Conservation (phyloP, 75 land plant genomes). For the Cunninghamia lanceolata region DNA sequence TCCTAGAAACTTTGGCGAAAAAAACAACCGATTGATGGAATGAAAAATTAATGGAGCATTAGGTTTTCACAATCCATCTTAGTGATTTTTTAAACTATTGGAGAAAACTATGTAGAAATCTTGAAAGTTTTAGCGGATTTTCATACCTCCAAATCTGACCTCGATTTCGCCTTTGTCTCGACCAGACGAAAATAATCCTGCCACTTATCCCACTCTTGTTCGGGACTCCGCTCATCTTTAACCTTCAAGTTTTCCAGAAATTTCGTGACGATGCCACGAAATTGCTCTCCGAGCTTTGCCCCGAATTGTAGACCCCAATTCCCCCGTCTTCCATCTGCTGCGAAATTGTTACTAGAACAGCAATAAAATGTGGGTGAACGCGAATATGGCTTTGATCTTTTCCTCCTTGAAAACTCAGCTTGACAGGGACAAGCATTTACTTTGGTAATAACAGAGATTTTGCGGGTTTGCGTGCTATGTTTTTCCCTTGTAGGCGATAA, state of each 20-base stretch:
- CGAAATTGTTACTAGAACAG: background rate
- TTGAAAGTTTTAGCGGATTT: background rate
- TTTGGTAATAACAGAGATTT: background rate
- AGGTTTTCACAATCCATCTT: background rate
- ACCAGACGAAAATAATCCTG: constrained; percentile 5
- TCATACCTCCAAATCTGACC: constrained; percentile 4
- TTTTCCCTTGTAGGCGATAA: background rate
- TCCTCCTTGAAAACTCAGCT: background rate
- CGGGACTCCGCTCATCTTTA: background rate
- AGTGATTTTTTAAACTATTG: too few relatives aligned
- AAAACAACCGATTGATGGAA: background rate
- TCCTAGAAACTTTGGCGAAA: background rate
- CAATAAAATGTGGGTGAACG: background rate
- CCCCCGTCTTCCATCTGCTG: background rate
- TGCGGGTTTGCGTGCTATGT: background rate
- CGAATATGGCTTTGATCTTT: background rate
- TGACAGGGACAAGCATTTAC: background rate
- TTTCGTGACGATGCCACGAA: background rate
- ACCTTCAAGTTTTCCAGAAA: background rate
- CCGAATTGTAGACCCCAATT: background rate
- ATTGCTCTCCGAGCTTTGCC: background rate
- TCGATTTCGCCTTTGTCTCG: background rate
- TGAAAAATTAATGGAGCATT: background rate
- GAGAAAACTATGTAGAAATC: background rate
- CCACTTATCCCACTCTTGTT: constrained; percentile 1